Conservation (phyloP, 2,329 filamentous ascomycete species). For the Helicocarpus griseus region DNA sequence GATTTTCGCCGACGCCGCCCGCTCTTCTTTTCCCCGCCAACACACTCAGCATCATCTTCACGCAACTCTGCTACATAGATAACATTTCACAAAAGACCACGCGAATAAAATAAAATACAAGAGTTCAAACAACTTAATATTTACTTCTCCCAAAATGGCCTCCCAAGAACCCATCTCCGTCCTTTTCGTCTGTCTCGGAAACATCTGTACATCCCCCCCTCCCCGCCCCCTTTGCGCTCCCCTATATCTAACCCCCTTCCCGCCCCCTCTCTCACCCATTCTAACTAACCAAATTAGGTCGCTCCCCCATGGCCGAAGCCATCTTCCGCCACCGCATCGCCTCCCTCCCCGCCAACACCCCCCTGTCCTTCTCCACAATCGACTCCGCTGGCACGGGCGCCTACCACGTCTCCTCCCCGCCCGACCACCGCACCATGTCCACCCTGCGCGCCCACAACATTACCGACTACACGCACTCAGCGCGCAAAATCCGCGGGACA, state of each 20-base stretch:
- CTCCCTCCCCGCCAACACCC: constrained; percentile 46
- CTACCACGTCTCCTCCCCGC: constrained; percentile 68
- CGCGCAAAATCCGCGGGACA: constrained; percentile 58
- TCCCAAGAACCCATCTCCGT: constrained; percentile 48
- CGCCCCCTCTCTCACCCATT: too few relatives aligned
- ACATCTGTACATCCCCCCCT: constrained; percentile 58
- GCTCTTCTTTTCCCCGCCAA: too few relatives aligned
- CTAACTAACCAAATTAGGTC: too few relatives aligned
- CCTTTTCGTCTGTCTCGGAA: constrained; percentile 92
- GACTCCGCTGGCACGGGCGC: constrained; percentile 87
- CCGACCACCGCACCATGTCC: constrained; percentile 74
- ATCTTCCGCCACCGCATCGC: constrained; percentile 68
- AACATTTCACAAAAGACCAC: too few relatives aligned
- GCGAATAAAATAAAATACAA: too few relatives aligned
- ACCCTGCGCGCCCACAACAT: constrained; percentile 69
- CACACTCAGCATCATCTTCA: too few relatives aligned
- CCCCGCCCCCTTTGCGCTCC: constrained; percentile 5
- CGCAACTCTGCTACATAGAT: too few relatives aligned
- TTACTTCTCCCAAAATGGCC: neutral
- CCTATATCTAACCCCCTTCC: neutral
- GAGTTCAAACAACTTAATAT: too few relatives aligned
- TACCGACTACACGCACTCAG: constrained; percentile 63
- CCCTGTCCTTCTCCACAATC: constrained; percentile 53
- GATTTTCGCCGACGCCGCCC: too few relatives aligned
- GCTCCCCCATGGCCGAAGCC: constrained; percentile 91